These are phyloP conservation scores for Pestalotiopsis sp. DNA, from an alignment of 2,329 filamentous ascomycete genomes.

Conservation along the genomic window DNA sequence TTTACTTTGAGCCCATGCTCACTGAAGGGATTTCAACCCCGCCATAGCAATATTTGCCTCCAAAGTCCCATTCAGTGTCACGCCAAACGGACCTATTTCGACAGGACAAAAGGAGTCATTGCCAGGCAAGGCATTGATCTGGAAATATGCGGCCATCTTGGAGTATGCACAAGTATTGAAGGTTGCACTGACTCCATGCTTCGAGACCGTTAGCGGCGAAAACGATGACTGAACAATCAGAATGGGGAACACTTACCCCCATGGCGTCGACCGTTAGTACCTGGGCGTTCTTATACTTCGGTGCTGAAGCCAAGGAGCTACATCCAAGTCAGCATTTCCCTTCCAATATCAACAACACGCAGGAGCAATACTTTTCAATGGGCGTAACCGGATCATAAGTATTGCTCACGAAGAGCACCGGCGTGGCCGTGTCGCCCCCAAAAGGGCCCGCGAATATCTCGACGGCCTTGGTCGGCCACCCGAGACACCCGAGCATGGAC, in stretches of 20 bases:
- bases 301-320: conserved; percentile 15
- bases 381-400: conserved; percentile 20
- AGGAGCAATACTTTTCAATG: conserved; percentile 14
- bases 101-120: conserved; percentile 17
- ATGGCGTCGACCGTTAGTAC: conserved; percentile 15
- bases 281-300: conserved; percentile 15
- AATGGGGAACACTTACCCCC: conserved; percentile 13
- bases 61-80: conserved; percentile 16
- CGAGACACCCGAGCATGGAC: conserved; percentile 13
- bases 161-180: conserved; percentile 8
- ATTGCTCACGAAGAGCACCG: conserved; percentile 20
- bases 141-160: conserved; percentile 15
- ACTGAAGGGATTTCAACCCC: neutral
- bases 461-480: conserved; percentile 16
- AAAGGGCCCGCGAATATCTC: conserved; percentile 18
- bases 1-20: neutral
- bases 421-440: conserved; percentile 15
- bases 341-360: neutral
- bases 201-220: neutral
- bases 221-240: neutral
- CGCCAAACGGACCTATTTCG: conserved; percentile 7
- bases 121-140: conserved; percentile 15
- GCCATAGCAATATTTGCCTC: conserved; percentile 2
- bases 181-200: conserved; percentile 9
- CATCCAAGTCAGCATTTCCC: neutral